These are phyloP conservation scores for Paralagenidium karlingii DNA, from an alignment of 352 stramenopile genomes.

Conservation along the genomic window DNA sequence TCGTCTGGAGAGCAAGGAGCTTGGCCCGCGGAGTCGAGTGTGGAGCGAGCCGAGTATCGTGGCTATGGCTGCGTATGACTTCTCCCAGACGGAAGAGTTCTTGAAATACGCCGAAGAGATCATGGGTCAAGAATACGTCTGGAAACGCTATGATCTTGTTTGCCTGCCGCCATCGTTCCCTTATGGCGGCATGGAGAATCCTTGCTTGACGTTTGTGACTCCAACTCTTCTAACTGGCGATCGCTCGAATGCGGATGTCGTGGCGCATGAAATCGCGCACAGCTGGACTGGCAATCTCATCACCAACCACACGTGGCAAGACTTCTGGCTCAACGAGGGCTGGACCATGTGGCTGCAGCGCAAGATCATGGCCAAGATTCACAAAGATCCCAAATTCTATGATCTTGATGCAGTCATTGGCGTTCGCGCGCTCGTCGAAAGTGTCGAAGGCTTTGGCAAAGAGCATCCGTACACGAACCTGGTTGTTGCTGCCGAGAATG, in stretches of 20 bases:
- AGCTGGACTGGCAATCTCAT: conserved; percentile 96
- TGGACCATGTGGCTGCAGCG: conserved; percentile 97
- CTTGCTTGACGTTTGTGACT: conserved; percentile 93
- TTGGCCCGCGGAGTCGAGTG: conserved; percentile 80
- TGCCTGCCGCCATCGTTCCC: conserved; percentile 94
- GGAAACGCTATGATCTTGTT: conserved; percentile 96
- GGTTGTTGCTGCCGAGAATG: conserved; percentile 68
- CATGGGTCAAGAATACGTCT: conserved; percentile 87
- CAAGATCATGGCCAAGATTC: conserved; percentile 48
- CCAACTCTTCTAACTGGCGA: conserved; percentile 93
- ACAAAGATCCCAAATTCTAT: conserved; percentile 8
- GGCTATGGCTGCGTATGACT: conserved; percentile 87
- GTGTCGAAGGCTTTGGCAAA: conserved; percentile 33
- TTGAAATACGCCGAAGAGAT: conserved; percentile 88
- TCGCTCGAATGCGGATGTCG: conserved; percentile 90
- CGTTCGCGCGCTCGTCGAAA: conserved; percentile 20
- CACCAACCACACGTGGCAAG: conserved; percentile 91
- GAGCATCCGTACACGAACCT: conserved; percentile 81
- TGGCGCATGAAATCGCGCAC: conserved; percentile 96
- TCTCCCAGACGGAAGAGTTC: conserved; percentile 91
- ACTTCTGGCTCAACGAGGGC: conserved; percentile 99
- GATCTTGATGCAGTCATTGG: conserved; percentile 46
- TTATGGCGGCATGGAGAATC: conserved; percentile 68
- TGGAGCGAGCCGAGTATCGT: conserved; percentile 93
- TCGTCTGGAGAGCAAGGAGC: conserved; percentile 78